Percentiles rank a stretch among this genome's conserved stretches.
phyloP scores from a whole-genome alignment of 2,329 filamentous ascomycete species.

The Ophiostoma ulmi region DNA sequence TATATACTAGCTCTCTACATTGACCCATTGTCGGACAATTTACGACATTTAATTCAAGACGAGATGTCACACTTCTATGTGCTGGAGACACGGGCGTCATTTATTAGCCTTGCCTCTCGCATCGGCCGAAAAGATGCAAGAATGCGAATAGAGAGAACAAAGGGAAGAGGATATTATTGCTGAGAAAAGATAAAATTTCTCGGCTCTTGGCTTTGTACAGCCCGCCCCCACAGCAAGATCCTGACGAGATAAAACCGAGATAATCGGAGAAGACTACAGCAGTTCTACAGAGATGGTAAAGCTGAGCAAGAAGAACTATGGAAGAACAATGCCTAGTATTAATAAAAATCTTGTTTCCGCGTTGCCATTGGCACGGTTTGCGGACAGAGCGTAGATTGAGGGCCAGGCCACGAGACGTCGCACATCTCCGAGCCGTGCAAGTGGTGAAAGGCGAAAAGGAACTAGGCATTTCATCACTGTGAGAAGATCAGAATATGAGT shows the following conservation, averaged over 20 bases:
- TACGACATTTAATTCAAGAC: not conserved
- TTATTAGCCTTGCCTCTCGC: not conserved
- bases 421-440: constrained; percentile 3
- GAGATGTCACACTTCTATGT: not conserved
- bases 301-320: not conserved
- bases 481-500: not conserved
- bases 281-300: not conserved
- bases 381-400: not conserved
- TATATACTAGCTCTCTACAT: not conserved
- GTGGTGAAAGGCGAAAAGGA: not conserved
- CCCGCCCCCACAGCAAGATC: constrained; percentile 3
- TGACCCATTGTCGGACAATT: not conserved
- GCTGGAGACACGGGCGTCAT: not conserved
- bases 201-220: not conserved
- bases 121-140: not conserved
- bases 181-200: not conserved
- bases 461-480: not conserved
- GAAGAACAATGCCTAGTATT: not conserved
- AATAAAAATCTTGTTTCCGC: not conserved
- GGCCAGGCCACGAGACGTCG: constrained; percentile 2
- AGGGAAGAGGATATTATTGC: too few relatives aligned
- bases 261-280: not conserved
- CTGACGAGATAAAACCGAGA: constrained; percentile 3
- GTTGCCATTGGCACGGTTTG: constrained; percentile 1
- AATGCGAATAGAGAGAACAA: not conserved